Conservation (phyloP, 1,139 yeast species). For the Candida pseudoviswanathii region DNA sequence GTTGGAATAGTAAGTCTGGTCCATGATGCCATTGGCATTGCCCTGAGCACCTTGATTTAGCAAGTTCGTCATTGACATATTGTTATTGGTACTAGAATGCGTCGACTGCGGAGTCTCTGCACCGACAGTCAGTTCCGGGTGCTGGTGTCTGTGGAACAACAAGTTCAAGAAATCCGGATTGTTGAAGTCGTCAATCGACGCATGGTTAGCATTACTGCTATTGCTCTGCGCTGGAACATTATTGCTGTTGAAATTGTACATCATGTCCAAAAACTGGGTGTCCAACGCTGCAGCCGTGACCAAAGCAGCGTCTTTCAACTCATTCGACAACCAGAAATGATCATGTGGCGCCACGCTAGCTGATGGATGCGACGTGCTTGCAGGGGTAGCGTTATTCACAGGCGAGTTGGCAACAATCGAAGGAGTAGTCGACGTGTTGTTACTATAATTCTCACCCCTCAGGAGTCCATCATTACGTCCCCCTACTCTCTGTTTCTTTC, state of each 20-base stretch:
- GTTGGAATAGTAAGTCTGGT: slow-evolving; percentile 46
- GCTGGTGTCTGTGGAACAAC: slow-evolving; percentile 50
- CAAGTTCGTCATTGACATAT: slow-evolving; percentile 24
- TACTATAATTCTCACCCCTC: not conserved
- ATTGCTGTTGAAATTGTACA: slow-evolving; percentile 26
- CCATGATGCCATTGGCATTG: slow-evolving; percentile 19
- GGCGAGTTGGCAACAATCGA: not conserved
- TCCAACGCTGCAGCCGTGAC: slow-evolving; percentile 74
- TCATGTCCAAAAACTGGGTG: slow-evolving; percentile 57
- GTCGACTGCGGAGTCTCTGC: slow-evolving; percentile 7
- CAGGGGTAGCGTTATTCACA: not conserved
- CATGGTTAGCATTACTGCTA: slow-evolving; percentile 7
- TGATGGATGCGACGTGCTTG: slow-evolving; percentile 5
- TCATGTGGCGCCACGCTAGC: slow-evolving; percentile 28
- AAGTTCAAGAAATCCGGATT: slow-evolving; percentile 44
- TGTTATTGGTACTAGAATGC: slow-evolving; percentile 13
- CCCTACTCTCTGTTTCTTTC: not conserved
- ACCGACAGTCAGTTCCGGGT: slow-evolving; percentile 10
- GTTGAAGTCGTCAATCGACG: slow-evolving; percentile 13
- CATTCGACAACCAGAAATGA: slow-evolving; percentile 67
- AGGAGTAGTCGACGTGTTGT: not conserved
- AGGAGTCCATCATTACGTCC: not conserved
- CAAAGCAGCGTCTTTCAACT: slow-evolving; percentile 69
- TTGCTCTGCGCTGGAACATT: slow-evolving; percentile 10
- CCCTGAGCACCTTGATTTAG: slow-evolving; percentile 23